Percentiles rank a stretch among this genome's conserved stretches.
Conservation (phyloP, 345 rosid species). For the Salix suchowensis region DNA sequence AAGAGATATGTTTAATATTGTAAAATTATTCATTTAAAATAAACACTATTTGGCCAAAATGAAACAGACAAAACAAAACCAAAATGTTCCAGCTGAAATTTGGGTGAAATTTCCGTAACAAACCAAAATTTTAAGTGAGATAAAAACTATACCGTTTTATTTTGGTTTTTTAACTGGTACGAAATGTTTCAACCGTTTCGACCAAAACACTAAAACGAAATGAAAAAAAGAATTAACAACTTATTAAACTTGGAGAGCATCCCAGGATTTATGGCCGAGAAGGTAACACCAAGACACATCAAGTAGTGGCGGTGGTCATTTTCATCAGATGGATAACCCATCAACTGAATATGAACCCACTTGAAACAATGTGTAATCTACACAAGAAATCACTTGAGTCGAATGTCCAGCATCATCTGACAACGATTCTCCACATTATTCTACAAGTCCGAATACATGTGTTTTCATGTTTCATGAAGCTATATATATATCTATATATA, state of each 20-base stretch:
- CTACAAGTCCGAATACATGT: neutral
- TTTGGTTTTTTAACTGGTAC: too few relatives aligned
- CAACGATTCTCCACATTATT: conserved; percentile 24
- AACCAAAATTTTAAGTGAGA: rapidly evolving
- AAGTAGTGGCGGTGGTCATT: neutral
- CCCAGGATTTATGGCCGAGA: neutral
- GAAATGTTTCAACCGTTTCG: rapidly evolving
- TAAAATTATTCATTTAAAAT: too few relatives aligned
- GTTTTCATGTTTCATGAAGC: too few relatives aligned
- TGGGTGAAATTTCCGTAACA: too few relatives aligned
- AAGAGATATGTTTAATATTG: too few relatives aligned
- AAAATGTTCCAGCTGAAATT: too few relatives aligned
- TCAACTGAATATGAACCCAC: conserved; percentile 9
- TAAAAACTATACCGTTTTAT: too few relatives aligned
- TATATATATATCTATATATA: too few relatives aligned
- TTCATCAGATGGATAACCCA: neutral
- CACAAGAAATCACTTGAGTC: neutral
- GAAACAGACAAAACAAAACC: too few relatives aligned
- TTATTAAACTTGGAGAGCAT: neutral
- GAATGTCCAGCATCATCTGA: neutral
- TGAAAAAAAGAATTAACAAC: too few relatives aligned
- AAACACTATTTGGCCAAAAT: too few relatives aligned
- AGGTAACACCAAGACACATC: neutral
- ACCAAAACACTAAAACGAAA: too few relatives aligned
- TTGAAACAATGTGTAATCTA: neutral